Evolutionary conservation across 106 monocot genomes (phyloP), one percentile per base, ranked within the genome.

Genomic region (Apostasia shenzhenica): DNA sequence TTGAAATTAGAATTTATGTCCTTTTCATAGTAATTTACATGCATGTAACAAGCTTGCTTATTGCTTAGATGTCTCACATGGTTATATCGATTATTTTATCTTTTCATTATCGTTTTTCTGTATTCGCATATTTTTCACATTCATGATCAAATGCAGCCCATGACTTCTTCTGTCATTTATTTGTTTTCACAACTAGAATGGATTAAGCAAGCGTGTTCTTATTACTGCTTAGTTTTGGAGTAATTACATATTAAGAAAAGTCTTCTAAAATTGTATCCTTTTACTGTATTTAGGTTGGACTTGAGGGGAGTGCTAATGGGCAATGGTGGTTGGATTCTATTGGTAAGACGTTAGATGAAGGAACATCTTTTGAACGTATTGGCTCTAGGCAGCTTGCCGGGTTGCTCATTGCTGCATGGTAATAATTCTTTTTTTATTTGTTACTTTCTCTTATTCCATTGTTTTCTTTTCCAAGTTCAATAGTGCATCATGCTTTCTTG

Each of bases 361-460:
- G 85, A 58, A 75, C 55, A 59, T 80, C 85, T 59, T 89, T 89
- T 77, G 74, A 85, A 45, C 80, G 85, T 68, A 80, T 89, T 72
- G 89, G 89, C 68, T 89, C 89, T 26, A 82, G 89, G 64, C 89
- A 89, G 70, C 53, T 89, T 63, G 89, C 89, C 10, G 89, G 89
- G 54, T 78, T 89, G 45, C 75, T 89, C 38, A 80, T 89, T 54
- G 71, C 79, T 71, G 80, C 85, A 79, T 89, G 89, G 89, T 89
- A 82, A 14, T 64, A 56, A 54, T 63, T 60, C 40, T 14, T 41
- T 65, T 62, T 13, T 37, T 11, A 54, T 55, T 39, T 45, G 46
- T 73, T 52, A 2, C 26, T 26, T 65, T 60, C 47, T 55, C 4
- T 41, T 5, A 11, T 67, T 67, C 51, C 50, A 26, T 39, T 6